Evolutionary conservation across 352 stramenopile genomes (phyloP), one percentile per base, ranked within the genome.

Genomic region (Globisporangium okanoganense): DNA sequence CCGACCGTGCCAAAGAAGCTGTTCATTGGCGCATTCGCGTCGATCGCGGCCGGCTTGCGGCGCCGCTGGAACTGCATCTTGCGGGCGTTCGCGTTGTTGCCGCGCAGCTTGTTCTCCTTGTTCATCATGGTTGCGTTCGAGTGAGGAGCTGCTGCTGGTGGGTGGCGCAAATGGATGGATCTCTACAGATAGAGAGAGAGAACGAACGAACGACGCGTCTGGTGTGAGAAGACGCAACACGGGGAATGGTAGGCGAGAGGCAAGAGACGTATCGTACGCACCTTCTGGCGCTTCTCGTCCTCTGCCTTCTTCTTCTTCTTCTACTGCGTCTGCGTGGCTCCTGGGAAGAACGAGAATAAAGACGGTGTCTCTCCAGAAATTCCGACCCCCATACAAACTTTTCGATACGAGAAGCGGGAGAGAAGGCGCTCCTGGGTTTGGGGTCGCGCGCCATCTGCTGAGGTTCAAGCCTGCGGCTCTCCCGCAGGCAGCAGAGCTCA

Each of bases 1-100:
- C 81, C 81, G 29, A 88, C 78, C 0, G 81, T 88, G 24, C 78
- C 81, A 57, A 90, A 90, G 65, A 90, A 90, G 62, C 66, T 86
- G 27, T 78, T 82, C 31, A 73, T 70, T 10, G 73, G 69, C 13
- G 72, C 61, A 0, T 70, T 69, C 35, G 73, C 71, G 55, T 82
- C 73, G 12, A 82, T 56, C 10, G 62, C 53, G 43, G 76, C 35
- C 7, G 72, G 65, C 62, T 83, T 80, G 44, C 78, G 78, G 25
- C 79, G 72, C 13, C 79, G 73, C 44, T 76, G 70, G 66, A 88
- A 88, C 48, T 70, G 71, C 59, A 85, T 59, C 52, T 81, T 79
- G 44, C 72, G 72, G 16, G 44, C 57, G 57, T 63, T 56, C 35
- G 52, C 52, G 53, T 77, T 52, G 45, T 75, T 35, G 45, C 72